Evolutionary conservation across 2,329 filamentous ascomycete genomes (phyloP).

Genomic region (Cercospora sp.): DNA sequence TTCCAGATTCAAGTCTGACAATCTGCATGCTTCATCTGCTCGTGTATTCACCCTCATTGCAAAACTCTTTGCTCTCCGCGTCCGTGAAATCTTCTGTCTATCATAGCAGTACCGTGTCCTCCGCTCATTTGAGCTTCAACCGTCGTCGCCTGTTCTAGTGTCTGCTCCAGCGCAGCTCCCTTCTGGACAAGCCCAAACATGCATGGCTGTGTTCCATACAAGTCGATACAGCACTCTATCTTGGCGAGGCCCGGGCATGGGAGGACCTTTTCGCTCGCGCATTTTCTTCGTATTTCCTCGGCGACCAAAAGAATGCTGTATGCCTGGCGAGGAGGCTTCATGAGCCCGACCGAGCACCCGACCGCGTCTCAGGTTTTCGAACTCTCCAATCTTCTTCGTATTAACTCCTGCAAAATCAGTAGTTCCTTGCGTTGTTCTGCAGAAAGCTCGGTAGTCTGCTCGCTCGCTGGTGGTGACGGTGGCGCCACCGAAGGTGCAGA

Average conservation of each 20-base stretch:
- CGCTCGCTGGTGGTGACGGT: slow-evolving; percentile 33
- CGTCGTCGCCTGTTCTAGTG: not conserved
- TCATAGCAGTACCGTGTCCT: not conserved
- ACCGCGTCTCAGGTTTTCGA: slow-evolving; percentile 30
- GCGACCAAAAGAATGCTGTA: not conserved
- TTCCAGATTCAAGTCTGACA: not conserved
- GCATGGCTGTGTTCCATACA: not conserved
- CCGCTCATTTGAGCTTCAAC: not conserved
- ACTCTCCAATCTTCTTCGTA: slow-evolving; percentile 36
- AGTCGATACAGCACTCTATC: not conserved
- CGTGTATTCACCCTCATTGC: too few relatives aligned
- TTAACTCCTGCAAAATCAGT: slow-evolving; percentile 40
- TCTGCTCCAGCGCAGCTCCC: not conserved
- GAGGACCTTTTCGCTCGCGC: not conserved
- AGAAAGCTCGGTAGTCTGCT: slow-evolving; percentile 37
- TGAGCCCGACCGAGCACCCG: not conserved
- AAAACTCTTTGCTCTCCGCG: too few relatives aligned
- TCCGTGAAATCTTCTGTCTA: not conserved
- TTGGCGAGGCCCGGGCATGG: not conserved
- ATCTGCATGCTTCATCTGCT: not conserved
- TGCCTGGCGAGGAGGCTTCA: not conserved
- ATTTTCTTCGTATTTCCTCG: not conserved
- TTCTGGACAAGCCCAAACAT: not conserved
- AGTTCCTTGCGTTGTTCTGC: slow-evolving; percentile 40
- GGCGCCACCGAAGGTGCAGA: slow-evolving; percentile 29